These are phyloP conservation scores for Porphyra umbilicalis DNA, from an alignment of 31 red algal genomes.

Conservation along the genomic window DNA sequence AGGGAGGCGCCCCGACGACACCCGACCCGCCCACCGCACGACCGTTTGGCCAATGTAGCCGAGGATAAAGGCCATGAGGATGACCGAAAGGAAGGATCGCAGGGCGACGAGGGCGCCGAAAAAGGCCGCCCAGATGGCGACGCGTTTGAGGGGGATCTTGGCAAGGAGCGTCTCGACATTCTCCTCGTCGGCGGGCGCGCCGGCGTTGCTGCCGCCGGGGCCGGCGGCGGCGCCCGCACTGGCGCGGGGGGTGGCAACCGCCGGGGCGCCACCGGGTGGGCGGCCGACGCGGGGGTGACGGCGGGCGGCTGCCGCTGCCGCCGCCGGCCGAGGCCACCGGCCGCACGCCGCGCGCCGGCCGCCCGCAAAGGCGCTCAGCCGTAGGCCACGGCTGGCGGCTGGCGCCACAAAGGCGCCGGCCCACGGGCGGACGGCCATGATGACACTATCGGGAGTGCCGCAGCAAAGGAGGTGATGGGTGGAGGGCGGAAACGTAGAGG, in stretches of 20 bases:
- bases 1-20: slow-evolving; percentile 28
- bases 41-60: slow-evolving; percentile 83
- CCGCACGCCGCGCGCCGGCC: background rate
- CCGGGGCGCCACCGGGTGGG: background rate
- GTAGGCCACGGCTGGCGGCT: background rate
- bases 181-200: background rate
- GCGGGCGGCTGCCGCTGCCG: background rate
- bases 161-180: slow-evolving; percentile 8
- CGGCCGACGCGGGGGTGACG: background rate
- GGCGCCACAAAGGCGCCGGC: background rate
- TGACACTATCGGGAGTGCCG: too few species aligned
- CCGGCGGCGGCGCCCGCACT: background rate
- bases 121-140: slow-evolving; percentile 61
- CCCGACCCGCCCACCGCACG: slow-evolving; percentile 28
- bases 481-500: too few species aligned
- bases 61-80: slow-evolving; percentile 88
- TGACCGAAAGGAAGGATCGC: slow-evolving; percentile 85
- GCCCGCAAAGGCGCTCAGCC: background rate
- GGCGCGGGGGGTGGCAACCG: slow-evolving; percentile 2
- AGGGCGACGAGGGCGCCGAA: slow-evolving; percentile 31
- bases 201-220: slow-evolving; percentile 22
- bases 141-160: slow-evolving; percentile 18
- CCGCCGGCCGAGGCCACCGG: background rate
- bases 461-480: too few species aligned
- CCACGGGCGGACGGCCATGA: background rate